Evolutionary conservation across 2,329 filamentous ascomycete species (phyloP).

Genomic region (Zymoseptoria ardabiliae): DNA sequence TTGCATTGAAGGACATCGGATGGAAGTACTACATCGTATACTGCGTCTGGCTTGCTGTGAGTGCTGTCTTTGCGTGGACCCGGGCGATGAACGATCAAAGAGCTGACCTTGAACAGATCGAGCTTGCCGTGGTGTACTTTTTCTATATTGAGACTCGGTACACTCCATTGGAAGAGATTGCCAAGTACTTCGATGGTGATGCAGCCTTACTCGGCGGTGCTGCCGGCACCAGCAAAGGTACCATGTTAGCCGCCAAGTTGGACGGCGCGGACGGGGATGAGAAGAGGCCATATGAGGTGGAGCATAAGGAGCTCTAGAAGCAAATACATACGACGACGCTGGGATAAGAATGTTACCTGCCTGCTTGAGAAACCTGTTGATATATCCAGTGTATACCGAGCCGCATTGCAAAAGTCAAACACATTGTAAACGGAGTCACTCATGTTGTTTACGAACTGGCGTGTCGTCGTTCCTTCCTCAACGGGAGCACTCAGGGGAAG

Average conservation of each 20-base stretch:
- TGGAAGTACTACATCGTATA: conserved; percentile 30
- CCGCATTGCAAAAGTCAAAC: no score
- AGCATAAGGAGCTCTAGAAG: conserved; percentile 20
- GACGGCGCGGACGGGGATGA: conserved; percentile 21
- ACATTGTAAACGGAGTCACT: no score
- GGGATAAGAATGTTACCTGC: background rate
- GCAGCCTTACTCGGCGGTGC: conserved; percentile 32
- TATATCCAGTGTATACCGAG: no score
- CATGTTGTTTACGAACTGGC: no score
- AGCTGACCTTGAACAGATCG: background rate
- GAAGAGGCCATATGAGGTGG: conserved; percentile 16
- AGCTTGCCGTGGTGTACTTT: conserved; percentile 15
- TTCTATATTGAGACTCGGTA: conserved; percentile 39
- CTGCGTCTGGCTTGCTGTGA: conserved; percentile 25
- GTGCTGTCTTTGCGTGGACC: background rate
- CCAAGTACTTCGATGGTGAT: conserved; percentile 40
- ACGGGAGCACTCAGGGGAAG: background rate
- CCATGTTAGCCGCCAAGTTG: conserved; percentile 20
- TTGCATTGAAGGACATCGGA: conserved; percentile 20
- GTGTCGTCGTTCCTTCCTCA: no score
- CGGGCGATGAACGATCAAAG: background rate
- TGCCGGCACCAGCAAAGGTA: conserved; percentile 30
- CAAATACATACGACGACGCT: background rate
- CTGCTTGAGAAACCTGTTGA: no score
- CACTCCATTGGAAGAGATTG: conserved; percentile 40